Evolutionary conservation across 2,329 filamentous ascomycete species (phyloP), one percentile per base, ranked within the genome.

Genomic region (Aureobasidium mangrovei): DNA sequence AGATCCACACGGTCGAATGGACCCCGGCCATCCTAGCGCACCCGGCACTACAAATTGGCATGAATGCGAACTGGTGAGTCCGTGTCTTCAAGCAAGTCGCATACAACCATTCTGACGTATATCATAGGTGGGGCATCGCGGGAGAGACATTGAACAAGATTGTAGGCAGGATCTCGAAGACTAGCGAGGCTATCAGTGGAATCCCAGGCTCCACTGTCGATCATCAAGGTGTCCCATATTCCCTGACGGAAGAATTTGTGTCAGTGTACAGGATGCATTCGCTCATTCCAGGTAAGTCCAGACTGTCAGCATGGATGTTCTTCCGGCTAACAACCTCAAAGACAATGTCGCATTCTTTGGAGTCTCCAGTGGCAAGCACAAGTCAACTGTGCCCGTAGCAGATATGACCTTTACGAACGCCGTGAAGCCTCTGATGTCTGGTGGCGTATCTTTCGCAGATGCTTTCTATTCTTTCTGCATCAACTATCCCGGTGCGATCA

Each of bases 1-100:
- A 77, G 61, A 75, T 76, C 40, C 73, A 76, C 57, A 76, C 74
- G 0, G 67, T 75, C 3, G 73, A 76, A 61, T 76, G 74, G 74
- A 76, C 74, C 3, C 73, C 72, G 2, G 74, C 72, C 3, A 74
- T 77, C 32, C 65, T 76, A 2, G 67, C 68, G 0, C 73, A 76
- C 42, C 74, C 73, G 26, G 66, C 65, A 0, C 63, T 75, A 1
- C 55, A 75, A 51, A 64, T 74, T n/a, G 66, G 60, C 46, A 74
- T 75, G 73, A 62, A 62, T 18, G 70, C 70, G 35, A 75, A 75
- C 56, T 75, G 72, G 73, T 75, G 70, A 70, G 72, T 28, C 28
- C 2, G 26, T 26, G 4, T 2, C 3, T 4, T 4, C 27, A 39
- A 12, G 3, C 27, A 9, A 4, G 4, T 12, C 7, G 28, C 18